Evolutionary conservation across 2,329 filamentous ascomycete species (phyloP).

Genomic region (Colletotrichum godetiae): DNA sequence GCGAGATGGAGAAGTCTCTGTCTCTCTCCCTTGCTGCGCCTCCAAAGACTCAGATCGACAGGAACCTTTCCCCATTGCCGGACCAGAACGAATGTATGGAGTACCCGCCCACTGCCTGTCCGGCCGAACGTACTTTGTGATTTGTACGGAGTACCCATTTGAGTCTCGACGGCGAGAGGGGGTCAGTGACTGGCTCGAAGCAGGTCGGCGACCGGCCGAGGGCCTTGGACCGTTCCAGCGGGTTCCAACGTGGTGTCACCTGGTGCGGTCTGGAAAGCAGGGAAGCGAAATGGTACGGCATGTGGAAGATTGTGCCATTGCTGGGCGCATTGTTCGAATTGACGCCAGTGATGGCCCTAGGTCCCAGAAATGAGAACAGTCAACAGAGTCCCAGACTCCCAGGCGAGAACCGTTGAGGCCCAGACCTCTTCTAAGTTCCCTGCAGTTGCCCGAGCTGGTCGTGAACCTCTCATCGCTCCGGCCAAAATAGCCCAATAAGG

Average conservation of each 20-base stretch:
- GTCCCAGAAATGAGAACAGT: background rate
- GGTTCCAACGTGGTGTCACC: conserved; percentile 16
- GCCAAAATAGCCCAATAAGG: conserved; percentile 7
- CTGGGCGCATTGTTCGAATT: background rate
- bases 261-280: conserved; percentile 5
- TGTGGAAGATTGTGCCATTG: conserved; percentile 1
- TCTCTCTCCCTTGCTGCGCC: conserved; percentile 29
- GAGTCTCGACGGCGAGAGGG: conserved; percentile 8
- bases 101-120: background rate
- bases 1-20: background rate
- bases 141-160: background rate
- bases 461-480: conserved; percentile 6
- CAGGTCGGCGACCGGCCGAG: background rate
- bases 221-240: conserved; percentile 22
- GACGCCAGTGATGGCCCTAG: background rate
- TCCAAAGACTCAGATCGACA: conserved; percentile 32
- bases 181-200: conserved; percentile 25
- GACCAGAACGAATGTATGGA: conserved; percentile 7
- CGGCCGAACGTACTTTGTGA: background rate
- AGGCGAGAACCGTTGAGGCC: background rate
- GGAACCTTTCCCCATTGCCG: conserved; percentile 20
- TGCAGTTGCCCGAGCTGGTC: conserved; percentile 3
- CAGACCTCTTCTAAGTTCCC: conserved; percentile 3
- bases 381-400: background rate
- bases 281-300: background rate